A percentile compares a stretch with the other conserved stretches of the same genome.
Conservation (phyloP, 2,329 filamentous ascomycete genomes). For the Juglanconis oblonga region DNA sequence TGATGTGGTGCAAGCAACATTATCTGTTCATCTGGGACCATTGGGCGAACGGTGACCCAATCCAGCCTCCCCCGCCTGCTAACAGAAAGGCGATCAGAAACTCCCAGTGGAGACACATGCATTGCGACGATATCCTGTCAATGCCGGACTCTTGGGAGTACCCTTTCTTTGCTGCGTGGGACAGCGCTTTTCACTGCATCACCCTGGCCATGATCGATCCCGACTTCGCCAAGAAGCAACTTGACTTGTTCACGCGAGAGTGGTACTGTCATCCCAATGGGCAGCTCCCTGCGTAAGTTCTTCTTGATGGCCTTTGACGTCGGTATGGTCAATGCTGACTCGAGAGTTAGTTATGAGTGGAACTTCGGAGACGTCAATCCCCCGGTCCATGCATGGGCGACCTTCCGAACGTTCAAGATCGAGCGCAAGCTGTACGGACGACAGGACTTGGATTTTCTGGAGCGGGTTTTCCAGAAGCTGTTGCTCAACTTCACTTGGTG, state of each 20-base stretch:
- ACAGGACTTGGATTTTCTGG: constrained; percentile 91
- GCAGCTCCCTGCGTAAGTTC: constrained; percentile 76
- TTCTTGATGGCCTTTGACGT: background rate
- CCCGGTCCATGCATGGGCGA: constrained; percentile 93
- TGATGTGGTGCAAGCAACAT: constrained; percentile 98
- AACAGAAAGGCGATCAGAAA: constrained; percentile 80
- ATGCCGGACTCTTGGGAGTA: constrained; percentile 99
- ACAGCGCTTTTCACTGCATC: constrained; percentile 95
- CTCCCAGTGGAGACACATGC: constrained; percentile 87
- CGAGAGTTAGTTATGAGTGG: constrained; percentile 69
- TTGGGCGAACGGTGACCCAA: constrained; percentile 92
- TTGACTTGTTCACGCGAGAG: constrained; percentile 91
- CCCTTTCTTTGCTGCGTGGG: constrained; percentile 96
- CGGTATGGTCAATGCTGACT: background rate
- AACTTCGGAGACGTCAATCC: constrained; percentile 98
- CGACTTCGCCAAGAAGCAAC: constrained; percentile 96
- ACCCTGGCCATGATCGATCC: constrained; percentile 96
- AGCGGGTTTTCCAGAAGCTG: constrained; percentile 94
- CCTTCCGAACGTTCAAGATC: constrained; percentile 96
- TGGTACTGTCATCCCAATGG: constrained; percentile 99
- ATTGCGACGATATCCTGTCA: constrained; percentile 90
- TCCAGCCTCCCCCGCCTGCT: constrained; percentile 80
- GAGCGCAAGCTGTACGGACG: constrained; percentile 95
- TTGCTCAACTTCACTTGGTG: constrained; percentile 98
- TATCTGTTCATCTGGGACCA: constrained; percentile 98